Evolutionary conservation across 73 alveolate genomes (phyloP), one percentile per base, ranked within the genome.

Genomic region (Urostyla sp.): DNA sequence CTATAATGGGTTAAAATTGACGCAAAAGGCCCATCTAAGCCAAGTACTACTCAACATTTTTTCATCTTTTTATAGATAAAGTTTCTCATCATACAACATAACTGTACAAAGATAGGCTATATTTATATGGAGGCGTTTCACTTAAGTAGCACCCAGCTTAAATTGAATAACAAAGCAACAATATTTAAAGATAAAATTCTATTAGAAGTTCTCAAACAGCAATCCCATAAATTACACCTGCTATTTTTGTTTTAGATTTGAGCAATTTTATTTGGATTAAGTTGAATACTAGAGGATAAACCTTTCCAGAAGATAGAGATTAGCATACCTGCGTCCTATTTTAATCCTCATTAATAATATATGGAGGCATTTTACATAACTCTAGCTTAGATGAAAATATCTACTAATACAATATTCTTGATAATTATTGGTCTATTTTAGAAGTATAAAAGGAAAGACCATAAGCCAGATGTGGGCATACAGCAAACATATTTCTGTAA

Each of bases 51-150:
- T n/a, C n/a, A n/a, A n/a, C n/a, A n/a, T n/a, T n/a, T n/a, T n/a
- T n/a, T n/a, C n/a, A n/a, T n/a, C n/a, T n/a, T n/a, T n/a, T n/a
- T n/a, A n/a, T n/a, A n/a, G n/a, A n/a, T n/a, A n/a, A n/a, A n/a
- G n/a, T 88, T 21, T n/a, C 87, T 0, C 84, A 87, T 38, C 95
- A 88, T 52, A 53, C 87, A 13, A 43, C 84, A 11, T 67, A 56
- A 0, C 75, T 58, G 11, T 59, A 56, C 40, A 78, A 67, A 6
- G 87, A 63, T 18, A 54, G 69, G 20, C 32, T 83, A 43, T 83
- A 83, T 60, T 50, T 88, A 18, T 82, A 74, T 67, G 92, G 95
- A n/a, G 95, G 95, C 8, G n/a, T n/a, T n/a, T n/a, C n/a, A n/a
- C n/a, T n/a, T n/a, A n/a, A n/a, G n/a, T n/a, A n/a, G n/a, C n/a